Evolutionary conservation across 208 protist species (phyloP).

Genomic region (Wallacemonas sp.): DNA sequence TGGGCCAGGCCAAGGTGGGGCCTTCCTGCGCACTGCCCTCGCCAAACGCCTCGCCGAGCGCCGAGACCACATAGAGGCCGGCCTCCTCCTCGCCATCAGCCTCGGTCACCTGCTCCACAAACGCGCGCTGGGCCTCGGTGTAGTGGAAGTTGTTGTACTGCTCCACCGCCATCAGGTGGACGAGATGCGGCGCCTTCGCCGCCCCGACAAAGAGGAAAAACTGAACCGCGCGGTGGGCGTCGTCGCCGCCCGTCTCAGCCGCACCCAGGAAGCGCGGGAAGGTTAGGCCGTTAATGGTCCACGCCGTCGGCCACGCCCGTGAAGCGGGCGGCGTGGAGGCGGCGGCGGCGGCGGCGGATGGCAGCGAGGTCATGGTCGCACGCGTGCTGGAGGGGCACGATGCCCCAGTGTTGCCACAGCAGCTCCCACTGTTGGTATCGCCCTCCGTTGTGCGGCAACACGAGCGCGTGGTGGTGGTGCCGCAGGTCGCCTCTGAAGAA

Average conservation of each 20-base stretch:
- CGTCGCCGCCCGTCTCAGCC: neutral
- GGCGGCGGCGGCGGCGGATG: no score
- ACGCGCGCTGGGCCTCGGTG: conserved; percentile 39
- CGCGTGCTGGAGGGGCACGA: no score
- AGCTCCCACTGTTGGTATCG: neutral
- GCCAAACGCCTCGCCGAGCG: conserved; percentile 56
- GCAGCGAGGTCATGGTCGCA: no score
- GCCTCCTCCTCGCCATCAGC: conserved; percentile 18
- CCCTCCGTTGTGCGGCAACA: no score
- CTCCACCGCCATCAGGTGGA: conserved; percentile 63
- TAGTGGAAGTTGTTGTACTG: conserved; percentile 81
- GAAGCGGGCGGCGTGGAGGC: neutral
- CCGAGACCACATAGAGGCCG: conserved; percentile 26
- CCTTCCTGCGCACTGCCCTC: neutral
- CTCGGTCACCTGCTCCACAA: conserved; percentile 32
- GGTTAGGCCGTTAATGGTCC: conserved; percentile 71
- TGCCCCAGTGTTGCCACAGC: no score
- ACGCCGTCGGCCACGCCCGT: conserved; percentile 19
- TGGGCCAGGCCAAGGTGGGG: neutral
- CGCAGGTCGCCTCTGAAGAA: no score
- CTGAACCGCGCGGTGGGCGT: conserved; percentile 33
- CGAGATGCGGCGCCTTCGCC: conserved; percentile 33
- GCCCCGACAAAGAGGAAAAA: conserved; percentile 75
- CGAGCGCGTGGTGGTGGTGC: no score
- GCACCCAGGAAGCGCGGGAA: conserved; percentile 37